These are phyloP conservation scores for Lojkania enalia DNA, from an alignment of 2,329 filamentous ascomycete genomes.

Conservation along the genomic window DNA sequence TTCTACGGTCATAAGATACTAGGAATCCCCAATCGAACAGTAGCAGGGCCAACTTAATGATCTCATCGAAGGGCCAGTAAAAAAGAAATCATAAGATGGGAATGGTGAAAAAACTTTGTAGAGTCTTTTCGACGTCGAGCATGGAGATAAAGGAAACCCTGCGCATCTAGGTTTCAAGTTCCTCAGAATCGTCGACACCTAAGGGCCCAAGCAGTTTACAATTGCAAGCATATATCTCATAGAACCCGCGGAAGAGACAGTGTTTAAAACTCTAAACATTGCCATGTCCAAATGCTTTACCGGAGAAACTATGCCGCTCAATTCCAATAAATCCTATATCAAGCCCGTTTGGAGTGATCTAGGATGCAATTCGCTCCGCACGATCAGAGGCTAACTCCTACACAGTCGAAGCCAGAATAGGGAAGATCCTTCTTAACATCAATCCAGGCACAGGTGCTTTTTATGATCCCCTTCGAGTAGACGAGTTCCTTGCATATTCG, in stretches of 20 bases:
- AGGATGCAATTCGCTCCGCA: conserved; percentile 6
- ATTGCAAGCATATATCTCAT: no score
- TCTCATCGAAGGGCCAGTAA: conserved; percentile 4
- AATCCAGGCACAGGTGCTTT: conserved; percentile 17
- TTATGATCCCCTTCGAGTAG: background rate
- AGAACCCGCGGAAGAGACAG: no score
- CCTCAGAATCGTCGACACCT: background rate
- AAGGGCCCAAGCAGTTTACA: no score
- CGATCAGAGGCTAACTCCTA: conserved; percentile 18
- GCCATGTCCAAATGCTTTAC: conserved; percentile 15
- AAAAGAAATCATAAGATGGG: background rate
- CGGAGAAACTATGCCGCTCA: conserved; percentile 3
- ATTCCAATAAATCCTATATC: conserved; percentile 25
- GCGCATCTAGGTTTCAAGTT: background rate
- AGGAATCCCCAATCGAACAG: conserved; percentile 4
- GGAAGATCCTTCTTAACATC: conserved; percentile 18
- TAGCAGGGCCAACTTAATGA: conserved; percentile 9
- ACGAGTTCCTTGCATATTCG: conserved; percentile 4
- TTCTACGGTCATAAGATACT: conserved; percentile 21
- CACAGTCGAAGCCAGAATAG: conserved; percentile 16
- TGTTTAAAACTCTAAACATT: conserved; percentile 20
- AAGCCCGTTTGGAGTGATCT: conserved; percentile 3
- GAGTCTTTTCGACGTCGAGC: conserved; percentile 1
- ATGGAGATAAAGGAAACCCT: background rate
- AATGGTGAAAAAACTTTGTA: conserved; percentile 3